These are phyloP conservation scores for Musa schizocarpa DNA, from an alignment of 176 grass and related monocot genomes.

Conservation along the genomic window DNA sequence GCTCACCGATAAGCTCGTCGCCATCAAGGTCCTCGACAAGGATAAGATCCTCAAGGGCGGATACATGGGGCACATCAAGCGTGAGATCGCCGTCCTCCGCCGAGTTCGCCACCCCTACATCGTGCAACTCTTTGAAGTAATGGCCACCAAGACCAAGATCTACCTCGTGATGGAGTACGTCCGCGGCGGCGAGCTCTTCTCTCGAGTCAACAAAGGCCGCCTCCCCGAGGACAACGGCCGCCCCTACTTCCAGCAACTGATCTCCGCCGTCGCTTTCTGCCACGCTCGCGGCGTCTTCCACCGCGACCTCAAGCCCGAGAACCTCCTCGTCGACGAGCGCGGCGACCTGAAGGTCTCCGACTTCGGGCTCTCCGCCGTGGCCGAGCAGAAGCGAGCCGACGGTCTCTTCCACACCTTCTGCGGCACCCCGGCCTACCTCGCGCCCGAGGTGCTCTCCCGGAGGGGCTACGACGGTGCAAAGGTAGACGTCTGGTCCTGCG, in stretches of 20 bases:
- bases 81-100: constrained; percentile 90
- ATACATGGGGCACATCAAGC: constrained; percentile 81
- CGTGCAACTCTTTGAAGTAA: constrained; percentile 83
- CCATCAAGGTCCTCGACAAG: constrained; percentile 96
- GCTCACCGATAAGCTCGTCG: constrained; percentile 50
- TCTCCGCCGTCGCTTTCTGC: constrained; percentile 91
- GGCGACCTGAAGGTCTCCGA: constrained; percentile 97
- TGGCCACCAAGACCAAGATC: constrained; percentile 98
- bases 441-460: constrained; percentile 77
- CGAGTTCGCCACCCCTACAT: constrained; percentile 94
- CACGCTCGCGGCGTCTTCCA: constrained; percentile 86
- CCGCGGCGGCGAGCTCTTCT: constrained; percentile 86
- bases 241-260: constrained; percentile 85
- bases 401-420: constrained; percentile 97
- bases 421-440: constrained; percentile 86
- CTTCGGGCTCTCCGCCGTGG: constrained; percentile 84
- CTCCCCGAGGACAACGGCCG: constrained; percentile 86
- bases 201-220: constrained; percentile 75
- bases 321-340: constrained; percentile 71
- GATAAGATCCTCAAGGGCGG: constrained; percentile 69
- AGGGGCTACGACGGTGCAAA: constrained; percentile 85
- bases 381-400: constrained; percentile 78
- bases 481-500: constrained; percentile 92
- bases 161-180: constrained; percentile 99
- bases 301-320: constrained; percentile 98